Conservation (phyloP, 116 monocot genomes). For the Trichopus zeylanicus region DNA sequence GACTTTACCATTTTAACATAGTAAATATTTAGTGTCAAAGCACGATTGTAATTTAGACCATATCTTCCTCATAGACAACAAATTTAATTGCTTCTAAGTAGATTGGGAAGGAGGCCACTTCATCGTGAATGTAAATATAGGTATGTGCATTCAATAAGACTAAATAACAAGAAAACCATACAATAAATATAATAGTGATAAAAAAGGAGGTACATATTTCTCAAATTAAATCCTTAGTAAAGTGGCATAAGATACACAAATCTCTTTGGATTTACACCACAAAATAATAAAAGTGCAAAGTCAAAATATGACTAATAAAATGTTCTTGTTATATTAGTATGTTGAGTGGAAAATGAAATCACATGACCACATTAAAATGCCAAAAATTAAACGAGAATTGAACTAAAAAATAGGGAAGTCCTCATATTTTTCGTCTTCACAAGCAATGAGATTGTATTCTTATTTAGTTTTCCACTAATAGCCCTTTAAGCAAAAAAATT, state of each 20-base stretch:
- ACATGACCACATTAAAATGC: too few species aligned
- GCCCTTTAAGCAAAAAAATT: conserved; percentile 58
- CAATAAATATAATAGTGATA: too few species aligned
- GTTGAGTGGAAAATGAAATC: too few species aligned
- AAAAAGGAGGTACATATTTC: too few species aligned
- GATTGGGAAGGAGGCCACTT: conserved; percentile 82
- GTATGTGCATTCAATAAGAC: not conserved
- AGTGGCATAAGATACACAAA: too few species aligned
- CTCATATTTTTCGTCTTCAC: conserved; percentile 87
- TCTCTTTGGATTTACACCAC: not conserved
- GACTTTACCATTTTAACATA: conserved; percentile 88
- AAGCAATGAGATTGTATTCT: conserved; percentile 83
- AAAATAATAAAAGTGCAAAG: too few species aligned
- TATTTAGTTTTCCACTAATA: conserved; percentile 95
- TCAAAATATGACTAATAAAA: not conserved
- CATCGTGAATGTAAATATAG: conserved; percentile 43
- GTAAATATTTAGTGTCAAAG: conserved; percentile 97
- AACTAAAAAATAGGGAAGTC: not conserved
- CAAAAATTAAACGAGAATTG: not conserved
- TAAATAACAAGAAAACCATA: not conserved
- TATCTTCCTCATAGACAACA: conserved; percentile 89
- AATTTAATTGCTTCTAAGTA: conserved; percentile 77
- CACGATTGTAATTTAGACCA: conserved; percentile 87
- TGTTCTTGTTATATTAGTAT: too few species aligned
- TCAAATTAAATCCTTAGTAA: too few species aligned